These are phyloP conservation scores for Lasiosphaeriaceae sp. DNA, from an alignment of 495 filamentous ascomycete species.

Conservation along the genomic window DNA sequence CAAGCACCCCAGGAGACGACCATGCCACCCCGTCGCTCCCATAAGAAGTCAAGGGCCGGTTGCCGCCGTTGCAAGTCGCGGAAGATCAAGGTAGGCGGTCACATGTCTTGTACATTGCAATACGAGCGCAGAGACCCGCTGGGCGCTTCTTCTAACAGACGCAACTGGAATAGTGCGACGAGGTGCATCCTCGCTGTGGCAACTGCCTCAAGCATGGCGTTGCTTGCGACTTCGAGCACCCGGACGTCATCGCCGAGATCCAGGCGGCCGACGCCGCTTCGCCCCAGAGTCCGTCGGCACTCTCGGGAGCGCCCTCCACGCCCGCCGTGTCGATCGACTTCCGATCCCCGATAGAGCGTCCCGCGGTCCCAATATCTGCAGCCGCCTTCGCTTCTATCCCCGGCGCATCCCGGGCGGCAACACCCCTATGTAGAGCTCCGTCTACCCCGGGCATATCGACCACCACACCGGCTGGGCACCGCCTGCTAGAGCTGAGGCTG, in stretches of 20 bases:
- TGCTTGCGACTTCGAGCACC: slow-evolving; percentile 56
- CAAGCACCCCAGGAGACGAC: not conserved
- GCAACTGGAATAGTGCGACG: slow-evolving; percentile 50
- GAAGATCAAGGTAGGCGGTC: slow-evolving; percentile 60
- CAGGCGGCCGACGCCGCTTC: slow-evolving; percentile 17
- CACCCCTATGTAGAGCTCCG: slow-evolving; percentile 35
- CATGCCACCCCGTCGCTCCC: slow-evolving; percentile 57
- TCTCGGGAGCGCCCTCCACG: slow-evolving; percentile 21
- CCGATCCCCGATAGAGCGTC: slow-evolving; percentile 24
- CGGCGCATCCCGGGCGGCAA: slow-evolving; percentile 13
- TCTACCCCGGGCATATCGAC: slow-evolving; percentile 31
- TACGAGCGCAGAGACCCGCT: too few species aligned
- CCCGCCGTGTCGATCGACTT: slow-evolving; percentile 28
- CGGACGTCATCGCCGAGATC: slow-evolving; percentile 35
- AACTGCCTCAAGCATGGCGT: slow-evolving; percentile 64
- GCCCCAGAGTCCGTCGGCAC: slow-evolving; percentile 14
- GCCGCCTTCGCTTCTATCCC: slow-evolving; percentile 20
- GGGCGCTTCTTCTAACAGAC: too few species aligned
- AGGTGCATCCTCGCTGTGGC: slow-evolving; percentile 57
- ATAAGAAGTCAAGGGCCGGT: slow-evolving; percentile 60
- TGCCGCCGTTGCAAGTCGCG: slow-evolving; percentile 58
- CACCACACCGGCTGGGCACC: slow-evolving; percentile 35
- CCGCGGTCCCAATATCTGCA: slow-evolving; percentile 14
- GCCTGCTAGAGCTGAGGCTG: slow-evolving; percentile 49
- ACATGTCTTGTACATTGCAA: too few species aligned